Conservation (phyloP, 495 filamentous ascomycete species). For the Hypoxylon fragiforme region DNA sequence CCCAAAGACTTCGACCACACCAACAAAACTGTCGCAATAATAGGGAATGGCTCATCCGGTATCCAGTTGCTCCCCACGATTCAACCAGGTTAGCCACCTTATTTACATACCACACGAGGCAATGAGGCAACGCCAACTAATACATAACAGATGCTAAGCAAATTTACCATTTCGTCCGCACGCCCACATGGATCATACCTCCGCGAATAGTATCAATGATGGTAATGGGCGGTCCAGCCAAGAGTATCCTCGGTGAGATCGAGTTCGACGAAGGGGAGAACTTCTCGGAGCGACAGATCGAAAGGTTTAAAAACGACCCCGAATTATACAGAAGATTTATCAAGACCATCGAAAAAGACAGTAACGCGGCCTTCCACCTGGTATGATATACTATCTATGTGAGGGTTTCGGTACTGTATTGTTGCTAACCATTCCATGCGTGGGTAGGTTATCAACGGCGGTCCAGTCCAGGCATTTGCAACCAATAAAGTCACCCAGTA, state of each 20-base stretch:
- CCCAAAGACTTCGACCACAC: constrained; percentile 55
- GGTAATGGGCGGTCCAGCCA: constrained; percentile 41
- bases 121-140: constrained; percentile 36
- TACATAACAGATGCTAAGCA: constrained; percentile 45
- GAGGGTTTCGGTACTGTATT: neutral
- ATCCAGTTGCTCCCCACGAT: constrained; percentile 66
- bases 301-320: constrained; percentile 46
- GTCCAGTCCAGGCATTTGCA: constrained; percentile 33
- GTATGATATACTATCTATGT: constrained; percentile 15
- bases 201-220: constrained; percentile 52
- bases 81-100: constrained; percentile 53
- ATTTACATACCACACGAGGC: constrained; percentile 43
- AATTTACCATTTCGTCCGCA: constrained; percentile 56
- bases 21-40: constrained; percentile 61
- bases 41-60: constrained; percentile 62
- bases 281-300: constrained; percentile 47
- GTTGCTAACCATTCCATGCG: constrained; percentile 30
- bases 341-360: constrained; percentile 33
- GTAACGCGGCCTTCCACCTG: constrained; percentile 33
- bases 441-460: constrained; percentile 41
- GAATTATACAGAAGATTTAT: constrained; percentile 35
- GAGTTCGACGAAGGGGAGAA: constrained; percentile 41
- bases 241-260: constrained; percentile 31
- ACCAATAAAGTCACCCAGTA: constrained; percentile 29
- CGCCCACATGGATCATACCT: constrained; percentile 68